Conservation (phyloP, 2,329 filamentous ascomycete genomes). For the Exophiala bonariae region DNA sequence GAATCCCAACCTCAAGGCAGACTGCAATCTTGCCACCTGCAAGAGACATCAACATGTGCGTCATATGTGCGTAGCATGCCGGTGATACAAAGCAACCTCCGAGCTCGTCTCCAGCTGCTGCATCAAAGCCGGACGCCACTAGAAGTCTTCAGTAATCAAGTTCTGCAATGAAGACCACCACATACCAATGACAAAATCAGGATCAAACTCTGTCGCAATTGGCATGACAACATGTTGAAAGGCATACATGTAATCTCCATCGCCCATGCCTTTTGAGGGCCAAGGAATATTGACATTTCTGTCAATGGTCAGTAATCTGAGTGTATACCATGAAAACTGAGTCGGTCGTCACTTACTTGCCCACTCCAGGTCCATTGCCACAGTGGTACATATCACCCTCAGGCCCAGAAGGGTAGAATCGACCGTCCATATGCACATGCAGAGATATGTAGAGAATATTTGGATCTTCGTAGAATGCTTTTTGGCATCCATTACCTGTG, state of each 20-base stretch:
- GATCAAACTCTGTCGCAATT: conserved; percentile 88
- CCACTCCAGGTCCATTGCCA: conserved; percentile 57
- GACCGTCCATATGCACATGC: conserved; percentile 81
- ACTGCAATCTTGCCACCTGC: conserved; percentile 87
- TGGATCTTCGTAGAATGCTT: conserved; percentile 91
- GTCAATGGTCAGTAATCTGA: neutral
- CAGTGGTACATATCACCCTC: conserved; percentile 62
- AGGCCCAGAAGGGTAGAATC: conserved; percentile 73
- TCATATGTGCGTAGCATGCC: conserved; percentile 95
- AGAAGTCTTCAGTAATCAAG: conserved; percentile 19
- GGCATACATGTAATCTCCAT: conserved; percentile 92
- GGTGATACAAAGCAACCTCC: conserved; percentile 92
- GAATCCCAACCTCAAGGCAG: conserved; percentile 67
- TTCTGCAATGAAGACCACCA: neutral
- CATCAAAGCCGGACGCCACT: conserved; percentile 94
- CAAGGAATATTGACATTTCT: conserved; percentile 70
- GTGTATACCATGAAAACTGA: conserved; percentile 16
- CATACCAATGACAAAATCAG: conserved; percentile 79
- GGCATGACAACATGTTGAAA: conserved; percentile 98
- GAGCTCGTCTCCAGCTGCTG: conserved; percentile 87
- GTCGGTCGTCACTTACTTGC: conserved; percentile 45
- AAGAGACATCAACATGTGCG: conserved; percentile 96
- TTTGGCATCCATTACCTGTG: conserved; percentile 90
- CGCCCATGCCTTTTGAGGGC: conserved; percentile 76
- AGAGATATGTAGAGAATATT: conserved; percentile 95